Conservation (phyloP, 495 filamentous ascomycete genomes). For the Neurospora discreta region DNA sequence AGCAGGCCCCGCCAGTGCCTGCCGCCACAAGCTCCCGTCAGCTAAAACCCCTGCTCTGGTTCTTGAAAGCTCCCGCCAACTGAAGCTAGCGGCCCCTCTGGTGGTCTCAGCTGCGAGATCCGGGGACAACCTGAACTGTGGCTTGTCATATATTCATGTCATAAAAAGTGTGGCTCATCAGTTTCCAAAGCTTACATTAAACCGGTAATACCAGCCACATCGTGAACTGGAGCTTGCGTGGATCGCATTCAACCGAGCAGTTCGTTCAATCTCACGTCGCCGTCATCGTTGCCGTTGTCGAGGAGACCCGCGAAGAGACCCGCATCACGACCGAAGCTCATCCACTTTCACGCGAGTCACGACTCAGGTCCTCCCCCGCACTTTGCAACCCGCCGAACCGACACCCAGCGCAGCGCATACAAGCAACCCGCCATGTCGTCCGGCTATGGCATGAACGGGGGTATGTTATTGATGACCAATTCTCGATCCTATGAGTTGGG, state of each 20-base stretch:
- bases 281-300: not conserved
- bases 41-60: not conserved
- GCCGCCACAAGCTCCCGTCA: not conserved
- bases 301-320: not conserved
- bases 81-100: not conserved
- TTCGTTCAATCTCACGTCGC: not conserved
- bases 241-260: not conserved
- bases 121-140: not conserved
- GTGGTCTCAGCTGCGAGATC: not conserved
- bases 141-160: not conserved
- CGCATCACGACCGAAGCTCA: not conserved
- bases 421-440: conserved; percentile 56
- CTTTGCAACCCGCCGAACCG: not conserved
- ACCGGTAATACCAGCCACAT: not conserved
- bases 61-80: not conserved
- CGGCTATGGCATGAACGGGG: conserved; percentile 69
- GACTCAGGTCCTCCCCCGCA: not conserved
- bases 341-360: not conserved
- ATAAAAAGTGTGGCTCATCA: not conserved
- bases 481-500: not conserved
- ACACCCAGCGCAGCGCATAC: not conserved
- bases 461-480: conserved; percentile 34
- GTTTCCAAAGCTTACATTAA: not conserved
- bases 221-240: not conserved
- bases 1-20: not conserved